Evolutionary conservation across 2,329 filamentous ascomycete genomes (phyloP), one percentile per base, ranked within the genome.

Genomic region (Cyanodermella asteris): DNA sequence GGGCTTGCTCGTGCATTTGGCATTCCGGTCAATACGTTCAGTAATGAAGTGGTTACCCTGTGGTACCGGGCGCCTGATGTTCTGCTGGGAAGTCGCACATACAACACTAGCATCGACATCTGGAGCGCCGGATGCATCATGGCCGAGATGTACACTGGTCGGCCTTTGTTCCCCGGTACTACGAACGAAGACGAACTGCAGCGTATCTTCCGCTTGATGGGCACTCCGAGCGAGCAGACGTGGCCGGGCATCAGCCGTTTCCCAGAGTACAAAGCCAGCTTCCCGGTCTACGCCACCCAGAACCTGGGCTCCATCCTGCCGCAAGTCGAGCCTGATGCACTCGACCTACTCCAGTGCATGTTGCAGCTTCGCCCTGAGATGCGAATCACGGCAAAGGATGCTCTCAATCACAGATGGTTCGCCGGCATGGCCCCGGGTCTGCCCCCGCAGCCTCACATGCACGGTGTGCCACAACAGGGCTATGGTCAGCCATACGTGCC

Each of bases 81-180:
- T 23, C 64, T 97, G 25, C 64, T 97, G 22, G 87, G 87, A 26
- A 87, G 76, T 40, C 62, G 87, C 36, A 94, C 87, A 13, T 97
- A 97, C 56, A 97, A 91, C 53, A 97, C 87, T n/a, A 91, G 80
- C 52, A 94, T 97, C 47, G 87, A 97, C 43, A 94, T 97, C 45
- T 97, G 87, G 87, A 91, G 80, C 5, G 87, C 87, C 5, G 87
- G 87, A 28, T 97, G 87, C 50, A 97, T 97, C 58, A 94, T 97
- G 87, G 87, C 87, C 7, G 87, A 97, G 53, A 93, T 97, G 81
- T 94, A 90, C 50, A 93, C 84, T 0, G 87, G 87, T 4, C 67
- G 87, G 11, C 87, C 87, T 0, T 63, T 97, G 5, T 97, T 97
- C 55, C 87, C 87, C 0, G 87, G 87, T 30, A 97, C 87, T 2